Evolutionary conservation across 1,139 yeast species (phyloP).

Genomic region (Yarrowia galli): DNA sequence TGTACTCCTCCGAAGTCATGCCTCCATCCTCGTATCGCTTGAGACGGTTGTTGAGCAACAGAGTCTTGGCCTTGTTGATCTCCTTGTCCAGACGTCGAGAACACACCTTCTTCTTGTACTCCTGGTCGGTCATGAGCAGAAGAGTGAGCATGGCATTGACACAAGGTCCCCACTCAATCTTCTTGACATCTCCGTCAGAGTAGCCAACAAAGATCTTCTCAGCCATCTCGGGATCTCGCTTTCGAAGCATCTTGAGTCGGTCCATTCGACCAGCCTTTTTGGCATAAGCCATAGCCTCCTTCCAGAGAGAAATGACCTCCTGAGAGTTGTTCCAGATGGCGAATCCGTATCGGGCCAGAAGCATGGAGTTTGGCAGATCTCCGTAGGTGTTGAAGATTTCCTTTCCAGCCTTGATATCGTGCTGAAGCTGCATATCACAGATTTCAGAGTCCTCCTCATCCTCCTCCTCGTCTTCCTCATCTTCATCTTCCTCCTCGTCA

Average conservation of each 20-base stretch:
- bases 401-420: constrained; percentile 55
- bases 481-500: constrained; percentile 46
- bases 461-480: constrained; percentile 44
- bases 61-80: constrained; percentile 41
- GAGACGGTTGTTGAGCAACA: constrained; percentile 44
- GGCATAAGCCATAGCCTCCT: constrained; percentile 58
- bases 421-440: constrained; percentile 46
- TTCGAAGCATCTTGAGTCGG: constrained; percentile 71
- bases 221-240: constrained; percentile 53
- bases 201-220: constrained; percentile 46
- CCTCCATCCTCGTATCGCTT: constrained; percentile 48
- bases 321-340: constrained; percentile 62
- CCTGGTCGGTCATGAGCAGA: constrained; percentile 48
- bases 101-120: constrained; percentile 42
- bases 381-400: constrained; percentile 86
- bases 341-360: constrained; percentile 80
- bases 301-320: constrained; percentile 65
- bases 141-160: constrained; percentile 49
- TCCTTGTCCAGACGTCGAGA: constrained; percentile 42
- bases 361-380: constrained; percentile 66
- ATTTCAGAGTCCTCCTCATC: constrained; percentile 50
- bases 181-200: constrained; percentile 42
- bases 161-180: constrained; percentile 38
- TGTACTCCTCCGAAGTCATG: constrained; percentile 47
- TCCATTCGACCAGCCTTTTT: constrained; percentile 53